phyloP scores from a whole-genome alignment of 208 protist genomes.

The Wallacemonas sp. region DNA sequence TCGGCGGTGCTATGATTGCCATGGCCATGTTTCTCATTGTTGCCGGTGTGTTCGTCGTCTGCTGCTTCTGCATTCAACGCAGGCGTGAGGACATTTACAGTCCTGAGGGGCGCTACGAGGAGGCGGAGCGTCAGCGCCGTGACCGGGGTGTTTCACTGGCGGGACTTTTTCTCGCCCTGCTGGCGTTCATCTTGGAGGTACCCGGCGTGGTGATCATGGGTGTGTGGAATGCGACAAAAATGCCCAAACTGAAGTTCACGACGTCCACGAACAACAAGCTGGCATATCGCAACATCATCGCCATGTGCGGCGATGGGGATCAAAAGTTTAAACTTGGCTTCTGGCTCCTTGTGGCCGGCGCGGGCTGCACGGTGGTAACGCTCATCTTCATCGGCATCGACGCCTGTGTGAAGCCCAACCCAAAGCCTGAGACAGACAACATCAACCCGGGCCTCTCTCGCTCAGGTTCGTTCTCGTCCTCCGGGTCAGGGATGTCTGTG shows the following conservation, averaged over 20 bases:
- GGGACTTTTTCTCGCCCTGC: slow-evolving; percentile 3
- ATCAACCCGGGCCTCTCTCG: not conserved
- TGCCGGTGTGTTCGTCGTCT: slow-evolving; percentile 11
- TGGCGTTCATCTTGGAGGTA: slow-evolving; percentile 1
- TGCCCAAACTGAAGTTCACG: not conserved
- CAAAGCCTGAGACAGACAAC: not conserved
- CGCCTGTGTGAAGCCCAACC: slow-evolving; percentile 8
- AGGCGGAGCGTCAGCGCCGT: slow-evolving; percentile 13
- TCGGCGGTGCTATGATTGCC: not conserved
- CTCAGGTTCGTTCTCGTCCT: not conserved
- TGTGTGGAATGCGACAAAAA: slow-evolving; percentile 11
- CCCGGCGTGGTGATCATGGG: slow-evolving; percentile 15
- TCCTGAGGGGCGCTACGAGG: slow-evolving; percentile 5
- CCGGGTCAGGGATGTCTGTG: not conserved
- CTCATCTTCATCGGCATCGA: slow-evolving; percentile 2
- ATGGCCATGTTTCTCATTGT: not conserved
- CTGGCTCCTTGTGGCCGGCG: slow-evolving; percentile 14
- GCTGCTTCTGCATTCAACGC: slow-evolving; percentile 12
- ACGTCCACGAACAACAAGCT: not conserved
- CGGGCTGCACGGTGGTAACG: slow-evolving; percentile 14
- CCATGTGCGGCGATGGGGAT: slow-evolving; percentile 3
- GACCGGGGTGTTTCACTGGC: slow-evolving; percentile 4
- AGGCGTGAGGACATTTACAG: slow-evolving; percentile 9
- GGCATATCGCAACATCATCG: not conserved
- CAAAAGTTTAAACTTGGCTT: slow-evolving; percentile 8